Percentiles rank a stretch among this genome's conserved stretches.
Conservation (phyloP, 2,329 filamentous ascomycete species). For the Beauveria asiatica region DNA sequence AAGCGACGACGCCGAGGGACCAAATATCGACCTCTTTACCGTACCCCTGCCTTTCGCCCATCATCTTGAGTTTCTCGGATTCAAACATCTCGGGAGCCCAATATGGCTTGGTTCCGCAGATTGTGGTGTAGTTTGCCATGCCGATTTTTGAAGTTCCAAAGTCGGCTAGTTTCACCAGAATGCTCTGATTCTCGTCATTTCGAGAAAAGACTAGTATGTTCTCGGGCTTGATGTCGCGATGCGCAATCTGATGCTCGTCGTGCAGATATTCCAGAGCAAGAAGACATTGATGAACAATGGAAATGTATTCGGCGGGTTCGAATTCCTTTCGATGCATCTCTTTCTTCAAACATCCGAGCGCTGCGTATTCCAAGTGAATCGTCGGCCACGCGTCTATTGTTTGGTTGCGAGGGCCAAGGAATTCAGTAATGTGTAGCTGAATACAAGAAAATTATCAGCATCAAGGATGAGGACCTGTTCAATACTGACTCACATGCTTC, state of each 20-base stretch:
- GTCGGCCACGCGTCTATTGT: background rate
- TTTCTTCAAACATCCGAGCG: background rate
- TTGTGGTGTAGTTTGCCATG: background rate
- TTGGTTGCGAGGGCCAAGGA: accelerated
- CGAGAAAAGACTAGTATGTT: background rate
- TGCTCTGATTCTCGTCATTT: background rate
- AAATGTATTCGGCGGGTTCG: background rate
- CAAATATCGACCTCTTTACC: background rate
- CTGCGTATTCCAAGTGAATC: background rate
- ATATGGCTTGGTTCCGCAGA: background rate
- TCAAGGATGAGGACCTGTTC: too few relatives aligned
- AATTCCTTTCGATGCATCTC: too few relatives aligned
- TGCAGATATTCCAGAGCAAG: background rate
- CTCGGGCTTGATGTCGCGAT: background rate
- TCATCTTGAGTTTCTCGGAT: background rate
- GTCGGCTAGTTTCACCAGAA: background rate
- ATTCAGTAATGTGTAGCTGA: background rate
- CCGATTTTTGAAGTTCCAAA: background rate
- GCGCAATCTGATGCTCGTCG: background rate
- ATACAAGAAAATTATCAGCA: background rate
- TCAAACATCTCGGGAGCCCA: background rate
- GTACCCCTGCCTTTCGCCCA: too few relatives aligned
- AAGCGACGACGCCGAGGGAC: background rate
- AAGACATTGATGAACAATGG: background rate
- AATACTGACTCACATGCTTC: background rate